Evolutionary conservation across 176 grass and related monocot species (phyloP).

Genomic region (Typha latifolia): DNA sequence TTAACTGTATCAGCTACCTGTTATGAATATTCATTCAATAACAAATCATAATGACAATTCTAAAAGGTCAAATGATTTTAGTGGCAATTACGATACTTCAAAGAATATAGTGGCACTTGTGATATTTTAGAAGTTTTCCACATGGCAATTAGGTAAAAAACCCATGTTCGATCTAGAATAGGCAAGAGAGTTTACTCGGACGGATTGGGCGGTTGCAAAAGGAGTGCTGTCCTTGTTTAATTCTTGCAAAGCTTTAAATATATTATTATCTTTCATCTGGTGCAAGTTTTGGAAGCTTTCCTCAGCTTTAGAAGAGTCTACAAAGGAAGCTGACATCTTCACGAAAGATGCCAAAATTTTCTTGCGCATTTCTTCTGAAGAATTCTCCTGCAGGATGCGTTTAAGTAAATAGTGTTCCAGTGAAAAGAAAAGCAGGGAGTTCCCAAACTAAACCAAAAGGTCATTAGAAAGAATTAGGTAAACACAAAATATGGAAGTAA

Average conservation of each 20-base stretch:
- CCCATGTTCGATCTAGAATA: neutral
- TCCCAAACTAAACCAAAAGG: constrained; percentile 16
- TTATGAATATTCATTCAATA: too few relatives aligned
- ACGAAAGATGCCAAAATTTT: constrained; percentile 47
- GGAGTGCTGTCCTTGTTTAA: constrained; percentile 44
- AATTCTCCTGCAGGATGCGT: constrained; percentile 42
- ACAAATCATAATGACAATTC: too few relatives aligned
- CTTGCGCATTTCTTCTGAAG: constrained; percentile 48
- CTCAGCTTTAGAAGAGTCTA: constrained; percentile 53
- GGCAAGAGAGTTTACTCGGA: constrained; percentile 45
- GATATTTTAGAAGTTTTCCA: too few relatives aligned
- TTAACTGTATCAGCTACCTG: too few relatives aligned
- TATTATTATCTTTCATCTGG: constrained; percentile 82
- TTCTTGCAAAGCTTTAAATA: constrained; percentile 76
- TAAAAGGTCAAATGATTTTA: too few relatives aligned
- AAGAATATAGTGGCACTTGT: too few relatives aligned
- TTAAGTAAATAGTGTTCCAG: neutral
- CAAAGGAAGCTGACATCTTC: constrained; percentile 65
- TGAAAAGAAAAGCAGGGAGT: neutral
- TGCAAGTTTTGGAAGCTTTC: constrained; percentile 81
- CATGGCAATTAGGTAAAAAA: too few relatives aligned
- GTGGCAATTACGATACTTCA: too few relatives aligned
- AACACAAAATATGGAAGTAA: neutral
- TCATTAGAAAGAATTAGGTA: constrained; percentile 13
- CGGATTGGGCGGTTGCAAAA: constrained; percentile 36